A percentile compares a stretch with the other conserved stretches of the same genome.
phyloP scores from a whole-genome alignment of 2,329 filamentous ascomycete species.

The Fusarium duplospermum region DNA sequence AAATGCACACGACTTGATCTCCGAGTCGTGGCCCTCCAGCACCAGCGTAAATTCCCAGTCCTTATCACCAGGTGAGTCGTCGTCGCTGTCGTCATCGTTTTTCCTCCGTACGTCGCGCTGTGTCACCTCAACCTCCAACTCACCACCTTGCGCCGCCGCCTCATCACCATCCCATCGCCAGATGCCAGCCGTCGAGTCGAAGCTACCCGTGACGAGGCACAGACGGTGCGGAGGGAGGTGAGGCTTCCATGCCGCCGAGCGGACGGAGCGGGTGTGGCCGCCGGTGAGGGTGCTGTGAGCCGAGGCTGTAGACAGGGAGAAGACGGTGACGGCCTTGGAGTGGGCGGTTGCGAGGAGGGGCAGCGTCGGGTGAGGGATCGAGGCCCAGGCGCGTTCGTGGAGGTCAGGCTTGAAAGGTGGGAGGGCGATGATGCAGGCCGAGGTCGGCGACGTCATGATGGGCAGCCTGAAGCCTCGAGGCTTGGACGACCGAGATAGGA shows the following conservation, averaged over 20 bases:
- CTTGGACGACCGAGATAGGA: neutral
- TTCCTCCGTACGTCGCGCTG: slow-evolving; percentile 32
- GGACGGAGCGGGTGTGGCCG: slow-evolving; percentile 91
- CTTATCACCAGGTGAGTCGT: slow-evolving; percentile 71
- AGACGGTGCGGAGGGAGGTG: slow-evolving; percentile 69
- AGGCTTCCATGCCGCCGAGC: slow-evolving; percentile 89
- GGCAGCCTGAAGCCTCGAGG: neutral
- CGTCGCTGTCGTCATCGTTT: slow-evolving; percentile 42
- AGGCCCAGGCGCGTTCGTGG: slow-evolving; percentile 84
- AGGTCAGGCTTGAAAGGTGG: slow-evolving; percentile 66
- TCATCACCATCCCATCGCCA: slow-evolving; percentile 74
- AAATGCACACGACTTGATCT: slow-evolving; percentile 86
- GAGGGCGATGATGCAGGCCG: slow-evolving; percentile 56
- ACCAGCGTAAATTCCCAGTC: slow-evolving; percentile 95
- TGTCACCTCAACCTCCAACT: slow-evolving; percentile 59
- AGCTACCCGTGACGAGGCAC: slow-evolving; percentile 90
- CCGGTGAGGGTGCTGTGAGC: slow-evolving; percentile 84
- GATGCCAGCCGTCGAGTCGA: slow-evolving; percentile 90
- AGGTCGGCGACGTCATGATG: slow-evolving; percentile 44
- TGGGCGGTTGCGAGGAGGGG: slow-evolving; percentile 91
- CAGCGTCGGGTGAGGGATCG: slow-evolving; percentile 84
- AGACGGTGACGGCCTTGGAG: slow-evolving; percentile 88
- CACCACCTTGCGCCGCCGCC: slow-evolving; percentile 13
- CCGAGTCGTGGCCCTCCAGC: slow-evolving; percentile 93
- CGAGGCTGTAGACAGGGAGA: slow-evolving; percentile 84